Evolutionary conservation across 148 eudicot species (phyloP), one percentile per base, ranked within the genome.

Genomic region (Beta vulgaris): DNA sequence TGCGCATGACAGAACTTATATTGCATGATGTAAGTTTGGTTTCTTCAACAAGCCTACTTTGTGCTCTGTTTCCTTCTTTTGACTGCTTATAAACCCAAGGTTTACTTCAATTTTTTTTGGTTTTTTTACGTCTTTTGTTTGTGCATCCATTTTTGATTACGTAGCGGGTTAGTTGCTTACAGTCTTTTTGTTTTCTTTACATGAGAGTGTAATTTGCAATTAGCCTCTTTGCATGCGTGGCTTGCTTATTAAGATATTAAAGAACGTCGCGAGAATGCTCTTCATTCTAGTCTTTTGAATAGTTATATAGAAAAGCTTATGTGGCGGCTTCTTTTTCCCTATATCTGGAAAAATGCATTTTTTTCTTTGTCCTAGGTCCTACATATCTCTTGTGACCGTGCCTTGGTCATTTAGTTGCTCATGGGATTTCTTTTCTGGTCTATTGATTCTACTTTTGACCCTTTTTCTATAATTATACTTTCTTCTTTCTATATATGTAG

Each of bases 1-100:
- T 88, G 88, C 96, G 92, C 35, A 79, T 92, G 68, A 85, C 92
- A 25, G 99, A 95, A 72, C 92, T 92, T 81, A 87, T 95, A 57
- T 73, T 88, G 69, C 91, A 85, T 75, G 92, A 95, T 82, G 99
- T 95, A 91, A 85, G 98, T 77, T 68, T 69, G 57, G 65, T n/a
- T 19, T 42, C 55, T 18, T 16, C 54, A 5, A 18, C 73, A 21
- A 14, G 25, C 7, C 40, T 32, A 28, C 14, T 51, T 51, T 18
- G 37, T 68, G 19, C 55, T 32, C 37, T 23, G 6, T 61, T 21
- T 59, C 5, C n/a, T 26, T 4, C 29, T 12, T 28, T 6, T 34
- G 35, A 35, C 9, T 66, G 28, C 28, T 75, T 53, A 0, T 62
- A n/a, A 12, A 4, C 18, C 26, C 15, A 73, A 39, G 32, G 18